phyloP scores from a whole-genome alignment of 176 grass and related monocot species.

The Triticum urartu region DNA sequence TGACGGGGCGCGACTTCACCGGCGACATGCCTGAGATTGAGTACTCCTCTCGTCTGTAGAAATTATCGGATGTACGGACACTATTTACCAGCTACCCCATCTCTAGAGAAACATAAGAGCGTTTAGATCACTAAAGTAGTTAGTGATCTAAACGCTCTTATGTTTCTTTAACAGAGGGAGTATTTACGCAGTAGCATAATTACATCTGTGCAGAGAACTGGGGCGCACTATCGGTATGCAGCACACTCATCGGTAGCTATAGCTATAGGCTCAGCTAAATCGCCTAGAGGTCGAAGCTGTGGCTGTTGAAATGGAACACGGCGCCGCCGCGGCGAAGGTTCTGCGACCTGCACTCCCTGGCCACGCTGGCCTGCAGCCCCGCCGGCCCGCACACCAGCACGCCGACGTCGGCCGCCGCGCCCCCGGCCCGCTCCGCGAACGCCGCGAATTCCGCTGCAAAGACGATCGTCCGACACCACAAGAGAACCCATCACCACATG shows the following conservation, averaged over 20 bases:
- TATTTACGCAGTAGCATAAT: neutral
- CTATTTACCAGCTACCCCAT: neutral
- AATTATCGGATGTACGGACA: neutral
- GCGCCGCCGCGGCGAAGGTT: conserved; percentile 55
- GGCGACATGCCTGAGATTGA: neutral
- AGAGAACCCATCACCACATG: neutral
- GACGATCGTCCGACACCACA: neutral
- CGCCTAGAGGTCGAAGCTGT: conserved; percentile 87
- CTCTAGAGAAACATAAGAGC: too few relatives aligned
- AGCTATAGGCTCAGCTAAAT: neutral
- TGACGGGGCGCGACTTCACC: neutral
- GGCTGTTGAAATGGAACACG: conserved; percentile 94
- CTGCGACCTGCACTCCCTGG: conserved; percentile 69
- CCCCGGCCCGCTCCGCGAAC: conserved; percentile 42
- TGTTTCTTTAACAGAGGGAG: too few relatives aligned
- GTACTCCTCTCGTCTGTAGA: neutral
- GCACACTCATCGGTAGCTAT: neutral
- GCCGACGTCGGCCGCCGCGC: conserved; percentile 34
- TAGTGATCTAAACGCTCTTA: too few relatives aligned
- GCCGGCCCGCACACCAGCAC: conserved; percentile 79
- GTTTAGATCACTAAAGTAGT: too few relatives aligned
- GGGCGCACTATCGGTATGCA: neutral
- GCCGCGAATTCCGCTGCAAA: conserved; percentile 43
- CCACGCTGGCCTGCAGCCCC: conserved; percentile 72
- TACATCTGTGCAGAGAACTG: neutral